A percentile compares a stretch with the other conserved stretches of the same genome.
These are phyloP conservation scores for Taphrina populina DNA, from an alignment of 1,139 yeast genomes.

Conservation along the genomic window DNA sequence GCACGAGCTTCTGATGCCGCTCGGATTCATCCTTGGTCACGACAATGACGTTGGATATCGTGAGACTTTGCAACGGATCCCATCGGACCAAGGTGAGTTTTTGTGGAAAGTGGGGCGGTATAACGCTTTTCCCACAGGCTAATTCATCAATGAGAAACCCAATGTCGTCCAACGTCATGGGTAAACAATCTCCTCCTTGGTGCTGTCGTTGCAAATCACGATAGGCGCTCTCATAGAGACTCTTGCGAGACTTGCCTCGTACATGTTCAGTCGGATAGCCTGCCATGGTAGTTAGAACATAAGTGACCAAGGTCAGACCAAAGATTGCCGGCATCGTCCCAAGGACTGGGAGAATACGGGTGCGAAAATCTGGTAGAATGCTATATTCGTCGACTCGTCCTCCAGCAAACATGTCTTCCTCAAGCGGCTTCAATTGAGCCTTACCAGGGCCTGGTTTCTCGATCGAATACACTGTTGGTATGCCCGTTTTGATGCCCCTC, in stretches of 20 bases:
- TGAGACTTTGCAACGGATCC: slow-evolving; percentile 58
- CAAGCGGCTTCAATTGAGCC: slow-evolving; percentile 78
- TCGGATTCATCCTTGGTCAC: slow-evolving; percentile 87
- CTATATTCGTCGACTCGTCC: slow-evolving; percentile 86
- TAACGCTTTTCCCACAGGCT: slow-evolving; percentile 83
- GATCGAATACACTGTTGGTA: slow-evolving; percentile 86
- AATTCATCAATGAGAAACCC: slow-evolving; percentile 88
- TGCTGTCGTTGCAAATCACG: slow-evolving; percentile 83
- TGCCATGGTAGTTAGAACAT: slow-evolving; percentile 71
- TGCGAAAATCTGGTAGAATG: slow-evolving; percentile 84
- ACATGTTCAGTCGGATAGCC: slow-evolving; percentile 63
- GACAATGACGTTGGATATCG: slow-evolving; percentile 72
- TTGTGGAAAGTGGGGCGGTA: slow-evolving; percentile 56
- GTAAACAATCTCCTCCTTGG: slow-evolving; percentile 55
- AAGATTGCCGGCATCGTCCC: slow-evolving; percentile 97
- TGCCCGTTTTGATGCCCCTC: slow-evolving; percentile 69
- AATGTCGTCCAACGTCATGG: slow-evolving; percentile 54
- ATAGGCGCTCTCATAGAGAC: slow-evolving; percentile 75
- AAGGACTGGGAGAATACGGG: slow-evolving; percentile 85
- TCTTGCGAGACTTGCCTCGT: slow-evolving; percentile 86
- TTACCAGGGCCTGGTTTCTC: slow-evolving; percentile 96
- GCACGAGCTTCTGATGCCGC: slow-evolving; percentile 48
- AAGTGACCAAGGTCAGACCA: slow-evolving; percentile 85
- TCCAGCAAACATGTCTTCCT: slow-evolving; percentile 71
- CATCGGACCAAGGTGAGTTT: slow-evolving; percentile 77